Base-by-base conservation (phyloP, 345 rosid genomes). In the Eucalyptus viminalis region DNA sequence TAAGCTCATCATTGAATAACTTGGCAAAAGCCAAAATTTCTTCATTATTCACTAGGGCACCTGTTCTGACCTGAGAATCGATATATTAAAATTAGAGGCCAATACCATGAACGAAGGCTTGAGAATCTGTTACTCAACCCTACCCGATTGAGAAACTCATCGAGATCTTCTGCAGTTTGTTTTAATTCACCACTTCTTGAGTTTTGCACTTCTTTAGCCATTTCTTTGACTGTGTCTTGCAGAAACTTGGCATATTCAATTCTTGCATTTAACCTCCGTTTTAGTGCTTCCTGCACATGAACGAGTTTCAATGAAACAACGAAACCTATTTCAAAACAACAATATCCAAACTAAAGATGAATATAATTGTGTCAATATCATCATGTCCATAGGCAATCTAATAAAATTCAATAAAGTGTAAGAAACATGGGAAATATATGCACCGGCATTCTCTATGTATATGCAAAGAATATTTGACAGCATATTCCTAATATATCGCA, bases 171-270 rank as follows among this genome's bases (percentile, higher is more conserved):
- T 22, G 97, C 97, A 11, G 96, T 95, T 91, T 92, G 89, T 91
- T 92, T 94, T 16, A 88, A 62, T 87, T 97, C 99, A 85, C 98
- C 99, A 91, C 95, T 94, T 90, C 95, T 93, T 10, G 98, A 94
- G 89, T 95, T 96, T 88, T 96, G 95, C 89, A 96, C 95, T 93
- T 97, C 99, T 89, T 94, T 97, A 51, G 99, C 98, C 99, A 97
- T 97, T 95, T 96, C 98, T 92, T 92, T 95, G 86, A 94, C 99
- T 5, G 98, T 97, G 58, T 97, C 98, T 91, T 95, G 96, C 81
- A 95, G 95, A 93, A 95, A 95, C 92, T 94, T 95, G 88, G 97
- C 97, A 43, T 95, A 95, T 89, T 95, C 97, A 87, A 95, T 95
- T 88, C 96, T 93, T 44, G 96, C 96, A 86, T 91, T 90, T 88